Base-by-base conservation (phyloP, 768 basidiomycete species). In the Mycena venus region DNA sequence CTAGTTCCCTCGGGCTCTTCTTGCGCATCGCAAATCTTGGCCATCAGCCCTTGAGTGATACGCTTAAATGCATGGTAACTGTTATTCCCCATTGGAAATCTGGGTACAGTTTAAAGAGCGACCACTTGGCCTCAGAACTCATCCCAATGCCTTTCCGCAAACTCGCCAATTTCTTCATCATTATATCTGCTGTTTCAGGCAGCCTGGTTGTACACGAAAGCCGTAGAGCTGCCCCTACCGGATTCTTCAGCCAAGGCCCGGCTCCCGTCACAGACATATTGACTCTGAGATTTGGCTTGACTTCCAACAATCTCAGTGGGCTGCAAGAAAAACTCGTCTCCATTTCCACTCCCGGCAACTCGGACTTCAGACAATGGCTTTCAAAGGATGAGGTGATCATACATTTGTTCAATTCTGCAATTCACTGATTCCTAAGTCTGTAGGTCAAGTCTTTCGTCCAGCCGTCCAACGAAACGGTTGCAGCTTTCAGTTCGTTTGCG, bases 311-410 rank as follows among this genome's bases (percentile, higher is more conserved):
- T 55, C 53, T 73, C 65, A 49, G 21, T 29, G 72, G 72, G 51
- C 44, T 73, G 25, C 63, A 72, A 56, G 71, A 65, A 42, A 72
- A 47, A 19, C 65, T 68, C 21, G 23, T 53, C 36, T 56, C 55
- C 63, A 68, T 68, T 17, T 73, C 64, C 23, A 68, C 72, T 32
- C 72, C 72, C n/a, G 65, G 58, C 31, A 59, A 36, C 63, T 15
- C 14, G 36, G 63, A 55, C 23, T 72, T 72, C 40, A 63, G 70
- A 56, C 23, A 72, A 32, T 72, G 70, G 70, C 63, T 72, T 51
- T 72, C 70, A 19, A 60, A 47, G 29, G 72, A 66, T 51, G 72
- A 73, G 56, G 70, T 72, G 63, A 55, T 25, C 36, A 53, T 65
- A 32, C 61, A 53, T 63, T 71, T 65, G 63, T 42, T 49, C 31